Conservation (phyloP, 352 stramenopile genomes). For the Phytophthora pluvialis region DNA sequence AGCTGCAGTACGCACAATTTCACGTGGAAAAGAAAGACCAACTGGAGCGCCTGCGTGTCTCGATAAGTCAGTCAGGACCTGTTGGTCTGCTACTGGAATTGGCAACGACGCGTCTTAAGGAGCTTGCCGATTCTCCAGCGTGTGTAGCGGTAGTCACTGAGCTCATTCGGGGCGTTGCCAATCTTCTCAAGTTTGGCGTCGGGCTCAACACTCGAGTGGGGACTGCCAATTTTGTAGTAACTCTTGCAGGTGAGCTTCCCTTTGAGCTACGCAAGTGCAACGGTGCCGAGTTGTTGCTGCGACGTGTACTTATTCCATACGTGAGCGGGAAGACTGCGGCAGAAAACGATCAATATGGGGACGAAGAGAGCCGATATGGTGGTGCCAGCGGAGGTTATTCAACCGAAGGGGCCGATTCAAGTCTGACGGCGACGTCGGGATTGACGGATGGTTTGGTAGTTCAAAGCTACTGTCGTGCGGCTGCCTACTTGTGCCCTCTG, state of each 20-base stretch:
- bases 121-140: constrained; percentile 45
- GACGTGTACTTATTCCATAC: constrained; percentile 65
- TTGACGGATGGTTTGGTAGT: constrained; percentile 69
- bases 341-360: constrained; percentile 79
- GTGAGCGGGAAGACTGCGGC: constrained; percentile 56
- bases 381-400: constrained; percentile 13
- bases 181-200: constrained; percentile 76
- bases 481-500: constrained; percentile 73
- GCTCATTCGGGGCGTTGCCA: constrained; percentile 53
- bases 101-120: constrained; percentile 60
- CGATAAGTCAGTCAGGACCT: constrained; percentile 74
- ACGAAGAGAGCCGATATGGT: constrained; percentile 65
- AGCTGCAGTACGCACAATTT: constrained; percentile 87
- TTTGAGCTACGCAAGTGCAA: constrained; percentile 77
- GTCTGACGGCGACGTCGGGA: constrained; percentile 29
- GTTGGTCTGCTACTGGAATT: constrained; percentile 77
- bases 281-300: constrained; percentile 62
- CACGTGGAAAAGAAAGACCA: constrained; percentile 88
- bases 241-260: constrained; percentile 65
- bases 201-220: constrained; percentile 85
- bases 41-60: constrained; percentile 78
- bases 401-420: constrained; percentile 11
- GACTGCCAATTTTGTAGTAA: constrained; percentile 79
- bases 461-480: constrained; percentile 76
- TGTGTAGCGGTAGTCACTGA: constrained; percentile 62